Evolutionary conservation across 2,329 filamentous ascomycete genomes (phyloP).

Genomic region (Ophiostoma fasciatum): DNA sequence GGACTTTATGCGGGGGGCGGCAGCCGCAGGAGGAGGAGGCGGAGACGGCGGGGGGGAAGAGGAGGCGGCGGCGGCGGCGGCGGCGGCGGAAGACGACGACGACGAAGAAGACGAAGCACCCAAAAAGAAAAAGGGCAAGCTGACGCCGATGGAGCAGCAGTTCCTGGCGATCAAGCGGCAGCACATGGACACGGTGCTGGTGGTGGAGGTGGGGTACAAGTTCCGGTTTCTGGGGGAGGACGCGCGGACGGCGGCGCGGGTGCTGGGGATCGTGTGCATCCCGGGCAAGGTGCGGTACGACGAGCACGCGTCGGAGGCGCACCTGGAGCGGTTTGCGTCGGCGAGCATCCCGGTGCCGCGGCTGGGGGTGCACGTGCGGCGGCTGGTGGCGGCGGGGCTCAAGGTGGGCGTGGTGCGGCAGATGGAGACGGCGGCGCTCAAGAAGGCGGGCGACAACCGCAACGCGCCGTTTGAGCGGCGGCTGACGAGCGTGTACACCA

Average conservation of each 20-base stretch:
- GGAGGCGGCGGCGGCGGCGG: slow-evolving; percentile 26
- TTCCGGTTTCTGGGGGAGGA: slow-evolving; percentile 96
- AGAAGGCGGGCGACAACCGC: slow-evolving; percentile 87
- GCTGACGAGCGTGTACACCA: slow-evolving; percentile 93
- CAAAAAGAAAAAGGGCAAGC: slow-evolving; percentile 56
- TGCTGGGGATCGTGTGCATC: slow-evolving; percentile 89
- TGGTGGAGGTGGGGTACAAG: slow-evolving; percentile 96
- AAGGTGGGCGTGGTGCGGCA: slow-evolving; percentile 95
- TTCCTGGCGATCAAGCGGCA: slow-evolving; percentile 88
- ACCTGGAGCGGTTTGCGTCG: slow-evolving; percentile 82
- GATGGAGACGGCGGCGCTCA: slow-evolving; percentile 86
- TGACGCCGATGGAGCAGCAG: slow-evolving; percentile 90
- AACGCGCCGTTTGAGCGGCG: slow-evolving; percentile 86
- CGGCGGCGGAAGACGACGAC: slow-evolving; percentile 42
- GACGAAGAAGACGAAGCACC: slow-evolving; percentile 32
- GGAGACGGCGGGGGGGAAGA: slow-evolving; percentile 62
- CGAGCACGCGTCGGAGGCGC: slow-evolving; percentile 84
- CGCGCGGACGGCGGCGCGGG: slow-evolving; percentile 74
- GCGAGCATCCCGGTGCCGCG: slow-evolving; percentile 91
- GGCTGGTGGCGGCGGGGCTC: slow-evolving; percentile 79
- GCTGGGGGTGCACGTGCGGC: slow-evolving; percentile 83
- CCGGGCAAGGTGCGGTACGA: slow-evolving; percentile 91
- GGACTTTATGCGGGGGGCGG: slow-evolving; percentile 35
- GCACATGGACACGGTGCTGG: slow-evolving; percentile 75
- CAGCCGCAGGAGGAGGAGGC: slow-evolving; percentile 31